phyloP scores from a whole-genome alignment of 2,329 filamentous ascomycete genomes.

The Bipolaris victoriae region DNA sequence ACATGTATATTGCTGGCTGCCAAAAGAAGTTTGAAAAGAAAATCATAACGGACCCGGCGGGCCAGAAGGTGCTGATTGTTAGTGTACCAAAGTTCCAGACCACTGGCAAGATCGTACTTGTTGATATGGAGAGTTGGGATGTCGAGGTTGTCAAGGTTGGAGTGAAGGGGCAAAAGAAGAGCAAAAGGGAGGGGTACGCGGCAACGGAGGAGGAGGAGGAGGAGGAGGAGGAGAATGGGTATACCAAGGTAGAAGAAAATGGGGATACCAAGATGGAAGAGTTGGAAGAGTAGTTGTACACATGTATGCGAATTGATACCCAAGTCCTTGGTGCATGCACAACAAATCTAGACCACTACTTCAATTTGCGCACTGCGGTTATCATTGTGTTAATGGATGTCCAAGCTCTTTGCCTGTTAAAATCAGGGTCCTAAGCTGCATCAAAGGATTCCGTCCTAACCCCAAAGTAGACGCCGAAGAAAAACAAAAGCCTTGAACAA shows the following conservation, averaged over 20 bases:
- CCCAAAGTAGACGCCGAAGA: background rate
- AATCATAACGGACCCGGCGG: conserved; percentile 67
- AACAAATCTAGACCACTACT: background rate
- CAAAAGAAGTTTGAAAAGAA: conserved; percentile 79
- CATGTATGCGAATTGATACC: conserved; percentile 4
- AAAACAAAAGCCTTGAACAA: conserved; percentile 6
- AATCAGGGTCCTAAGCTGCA: too few species aligned
- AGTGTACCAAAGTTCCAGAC: conserved; percentile 81
- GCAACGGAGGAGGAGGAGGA: conserved; percentile 7
- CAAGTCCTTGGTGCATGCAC: background rate
- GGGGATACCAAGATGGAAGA: background rate
- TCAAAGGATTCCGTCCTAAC: background rate
- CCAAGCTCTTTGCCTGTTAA: too few species aligned
- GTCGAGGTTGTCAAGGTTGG: conserved; percentile 65
- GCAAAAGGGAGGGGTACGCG: background rate
- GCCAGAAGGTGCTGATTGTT: conserved; percentile 77
- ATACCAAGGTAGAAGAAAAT: background rate
- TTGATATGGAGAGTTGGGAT: conserved; percentile 86
- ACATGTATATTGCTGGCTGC: conserved; percentile 88
- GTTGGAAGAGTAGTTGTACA: background rate
- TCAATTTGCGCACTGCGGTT: too few species aligned
- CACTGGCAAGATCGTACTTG: conserved; percentile 78
- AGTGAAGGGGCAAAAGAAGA: background rate
- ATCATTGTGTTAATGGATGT: too few species aligned
- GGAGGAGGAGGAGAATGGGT: background rate